Evolutionary conservation across 208 protist species (phyloP), one percentile per base, ranked within the genome.

Genomic region (Leishmania lainsoni): DNA sequence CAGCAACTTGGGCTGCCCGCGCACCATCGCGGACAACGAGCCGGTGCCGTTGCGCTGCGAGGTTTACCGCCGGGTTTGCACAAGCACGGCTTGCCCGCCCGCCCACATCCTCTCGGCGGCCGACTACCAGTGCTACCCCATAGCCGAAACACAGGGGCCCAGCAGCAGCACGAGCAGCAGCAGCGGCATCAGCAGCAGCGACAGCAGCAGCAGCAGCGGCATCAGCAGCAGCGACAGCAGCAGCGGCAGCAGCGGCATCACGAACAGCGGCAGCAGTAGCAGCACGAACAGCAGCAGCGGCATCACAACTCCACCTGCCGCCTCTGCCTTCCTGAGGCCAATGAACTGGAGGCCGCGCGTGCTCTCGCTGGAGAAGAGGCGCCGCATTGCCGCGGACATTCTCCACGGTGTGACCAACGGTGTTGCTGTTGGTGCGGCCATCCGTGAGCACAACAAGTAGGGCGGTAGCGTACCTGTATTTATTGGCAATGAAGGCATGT

Each of bases 111-210:
- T 92, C 22, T 80, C 75, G 16, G 16, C 20, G 14, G 12, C 35
- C 32, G 83, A 92, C 75, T 75, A 79, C 81, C 85, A 91, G 80
- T 92, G 87, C 82, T 84, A 90, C 82, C 81, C 81, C 26, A 32
- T 8, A 9, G 0, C 45, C 54, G 52, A 32, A 35, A 56, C 14
- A n/a, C 32, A 14, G 42, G 22, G 39, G 16, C 56, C 52, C 52
- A 61, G 29, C 71, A 75, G 71, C 71, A 59, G 49, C 51, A 76
- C 8, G 51, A 63, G 17, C 52, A 75, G n/a, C 71, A 59, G 26
- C 5, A n/a, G 20, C 8, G 3, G 5, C 58, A 1, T 3, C 59
- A 20, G 1, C n/a, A 66, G 59, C 59, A 66, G 22, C 59, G n/a
- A n/a, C n/a, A n/a, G n/a, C n/a, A 14, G 5, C 58, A 1, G 17